Conservation (phyloP, 192 early-diverging fungal species). For the Pilaira anomala region DNA sequence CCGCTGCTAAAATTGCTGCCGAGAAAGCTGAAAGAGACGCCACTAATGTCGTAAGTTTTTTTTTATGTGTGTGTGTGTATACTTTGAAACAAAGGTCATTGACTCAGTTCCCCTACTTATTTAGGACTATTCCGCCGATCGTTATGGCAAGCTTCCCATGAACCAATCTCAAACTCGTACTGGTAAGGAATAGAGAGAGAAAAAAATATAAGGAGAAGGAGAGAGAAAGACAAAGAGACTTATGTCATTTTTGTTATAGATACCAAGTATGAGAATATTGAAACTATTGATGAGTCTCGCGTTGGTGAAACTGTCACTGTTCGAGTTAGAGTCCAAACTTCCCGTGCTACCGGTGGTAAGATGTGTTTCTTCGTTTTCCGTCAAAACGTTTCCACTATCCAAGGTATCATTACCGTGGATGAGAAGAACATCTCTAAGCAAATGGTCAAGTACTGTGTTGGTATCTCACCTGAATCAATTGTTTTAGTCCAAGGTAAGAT, state of each 20-base stretch:
- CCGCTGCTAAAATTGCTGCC: conserved; percentile 65
- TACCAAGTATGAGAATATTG: conserved; percentile 60
- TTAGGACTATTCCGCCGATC: conserved; percentile 76
- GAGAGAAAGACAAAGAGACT: no score
- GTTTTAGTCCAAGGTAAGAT: conserved; percentile 83
- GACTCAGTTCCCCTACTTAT: not conserved
- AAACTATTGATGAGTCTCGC: conserved; percentile 56
- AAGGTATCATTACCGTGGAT: conserved; percentile 77
- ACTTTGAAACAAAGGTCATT: not conserved
- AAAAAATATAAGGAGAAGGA: not conserved
- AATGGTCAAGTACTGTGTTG: conserved; percentile 87
- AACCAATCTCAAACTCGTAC: conserved; percentile 83
- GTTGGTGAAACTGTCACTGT: conserved; percentile 77
- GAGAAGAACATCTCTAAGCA: conserved; percentile 81
- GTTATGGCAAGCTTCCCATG: conserved; percentile 83
- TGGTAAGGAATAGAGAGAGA: conserved; percentile 38
- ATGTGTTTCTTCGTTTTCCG: conserved; percentile 91
- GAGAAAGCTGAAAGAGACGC: conserved; percentile 67
- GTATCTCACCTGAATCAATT: conserved; percentile 85
- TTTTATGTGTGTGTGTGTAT: no score
- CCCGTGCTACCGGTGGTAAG: conserved; percentile 78
- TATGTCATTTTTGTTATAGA: conserved; percentile 38
- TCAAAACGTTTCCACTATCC: conserved; percentile 84
- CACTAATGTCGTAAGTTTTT: conserved; percentile 38
- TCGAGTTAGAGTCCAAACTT: conserved; percentile 89